phyloP scores from a whole-genome alignment of 192 early-diverging fungal species.

The Helicostylum pulchrum region DNA sequence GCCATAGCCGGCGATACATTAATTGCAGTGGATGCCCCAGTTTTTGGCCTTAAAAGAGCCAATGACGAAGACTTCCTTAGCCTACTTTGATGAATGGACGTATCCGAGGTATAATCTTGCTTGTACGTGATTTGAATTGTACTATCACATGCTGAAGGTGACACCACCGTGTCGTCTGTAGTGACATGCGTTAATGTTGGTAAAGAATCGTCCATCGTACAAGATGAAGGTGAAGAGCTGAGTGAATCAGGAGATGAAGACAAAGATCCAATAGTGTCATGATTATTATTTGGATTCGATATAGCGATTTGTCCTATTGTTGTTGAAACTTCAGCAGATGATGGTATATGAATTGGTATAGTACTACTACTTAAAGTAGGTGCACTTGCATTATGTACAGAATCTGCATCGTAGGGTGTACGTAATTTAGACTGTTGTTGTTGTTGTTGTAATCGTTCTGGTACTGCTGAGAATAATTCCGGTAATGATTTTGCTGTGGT shows the following conservation, averaged over 20 bases:
- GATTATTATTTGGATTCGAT: background rate
- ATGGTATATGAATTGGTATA: background rate
- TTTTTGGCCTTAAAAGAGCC: slow-evolving; percentile 17
- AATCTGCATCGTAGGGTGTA: background rate
- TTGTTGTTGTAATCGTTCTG: background rate
- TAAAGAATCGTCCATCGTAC: background rate
- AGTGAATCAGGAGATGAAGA: slow-evolving; percentile 2
- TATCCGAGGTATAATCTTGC: background rate
- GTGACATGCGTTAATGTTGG: background rate
- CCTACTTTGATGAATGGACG: background rate
- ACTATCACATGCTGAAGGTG: background rate
- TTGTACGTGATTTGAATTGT: background rate
- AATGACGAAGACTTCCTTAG: slow-evolving; percentile 17
- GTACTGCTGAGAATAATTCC: slow-evolving; percentile 16
- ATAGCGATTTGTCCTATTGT: background rate
- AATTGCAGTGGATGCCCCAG: slow-evolving; percentile 18
- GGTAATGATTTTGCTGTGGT: slow-evolving; percentile 22
- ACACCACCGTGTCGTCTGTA: background rate
- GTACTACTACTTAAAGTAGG: background rate
- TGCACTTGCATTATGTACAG: too few relatives aligned
- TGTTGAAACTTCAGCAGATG: background rate
- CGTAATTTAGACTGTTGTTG: background rate
- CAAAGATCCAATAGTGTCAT: background rate
- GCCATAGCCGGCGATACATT: slow-evolving; percentile 20
- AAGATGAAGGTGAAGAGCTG: background rate